phyloP scores from a whole-genome alignment of 2,329 filamentous ascomycete genomes.

The Metarhizium robertsii region DNA sequence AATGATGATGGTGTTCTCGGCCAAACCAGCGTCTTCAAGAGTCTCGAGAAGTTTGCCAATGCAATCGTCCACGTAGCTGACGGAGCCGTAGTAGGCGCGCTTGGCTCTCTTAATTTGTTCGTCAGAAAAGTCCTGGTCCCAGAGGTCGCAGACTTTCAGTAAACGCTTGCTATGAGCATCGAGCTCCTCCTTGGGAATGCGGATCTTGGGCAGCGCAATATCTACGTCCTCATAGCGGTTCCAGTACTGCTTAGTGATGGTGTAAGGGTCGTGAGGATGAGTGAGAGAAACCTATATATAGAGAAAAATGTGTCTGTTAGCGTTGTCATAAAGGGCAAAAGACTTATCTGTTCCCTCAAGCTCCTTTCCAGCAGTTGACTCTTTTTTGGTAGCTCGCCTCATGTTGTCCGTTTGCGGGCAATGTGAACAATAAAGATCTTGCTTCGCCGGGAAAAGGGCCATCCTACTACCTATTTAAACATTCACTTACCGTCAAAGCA shows the following conservation, averaged over 20 bases:
- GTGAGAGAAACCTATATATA: slow-evolving; percentile 68
- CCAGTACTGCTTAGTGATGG: slow-evolving; percentile 90
- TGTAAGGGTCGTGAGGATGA: slow-evolving; percentile 91
- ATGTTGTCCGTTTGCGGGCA: background rate
- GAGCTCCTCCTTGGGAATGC: slow-evolving; percentile 70
- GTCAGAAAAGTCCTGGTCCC: slow-evolving; percentile 72
- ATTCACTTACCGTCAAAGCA: slow-evolving; percentile 55
- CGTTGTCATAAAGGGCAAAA: background rate
- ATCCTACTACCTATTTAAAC: background rate
- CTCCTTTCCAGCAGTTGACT: background rate
- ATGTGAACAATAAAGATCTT: background rate
- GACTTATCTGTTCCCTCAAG: background rate
- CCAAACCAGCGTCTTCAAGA: slow-evolving; percentile 68
- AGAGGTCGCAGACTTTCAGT: slow-evolving; percentile 77
- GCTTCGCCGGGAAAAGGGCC: background rate
- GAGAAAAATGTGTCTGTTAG: background rate
- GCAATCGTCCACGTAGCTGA: slow-evolving; percentile 90
- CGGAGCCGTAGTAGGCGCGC: slow-evolving; percentile 84
- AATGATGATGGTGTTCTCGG: slow-evolving; percentile 80
- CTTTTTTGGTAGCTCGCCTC: background rate
- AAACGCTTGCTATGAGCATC: slow-evolving; percentile 83
- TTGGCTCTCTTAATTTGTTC: slow-evolving; percentile 80
- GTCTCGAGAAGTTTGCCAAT: slow-evolving; percentile 73
- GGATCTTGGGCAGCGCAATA: slow-evolving; percentile 71
- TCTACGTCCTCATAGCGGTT: slow-evolving; percentile 83